Evolutionary conservation across 257 asterid genomes (phyloP).

Genomic region (Henckelia pumila): DNA sequence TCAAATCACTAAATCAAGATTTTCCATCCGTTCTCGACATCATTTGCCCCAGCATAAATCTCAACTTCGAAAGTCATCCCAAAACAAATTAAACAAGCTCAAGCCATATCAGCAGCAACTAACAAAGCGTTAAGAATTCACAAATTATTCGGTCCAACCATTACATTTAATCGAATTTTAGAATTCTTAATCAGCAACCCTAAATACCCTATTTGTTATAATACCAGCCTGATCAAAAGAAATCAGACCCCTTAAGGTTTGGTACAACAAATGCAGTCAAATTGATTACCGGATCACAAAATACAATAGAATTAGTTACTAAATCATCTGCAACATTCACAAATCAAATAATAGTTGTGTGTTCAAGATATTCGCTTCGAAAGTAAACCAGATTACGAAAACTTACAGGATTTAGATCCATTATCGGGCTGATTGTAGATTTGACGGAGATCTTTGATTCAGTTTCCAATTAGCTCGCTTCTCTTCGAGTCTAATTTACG

Average conservation of each 20-base stretch:
- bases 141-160: no score
- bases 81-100: neutral
- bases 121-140: no score
- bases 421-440: constrained; percentile 1
- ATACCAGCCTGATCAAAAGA: constrained; percentile 10
- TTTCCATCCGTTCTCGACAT: neutral
- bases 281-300: constrained; percentile 11
- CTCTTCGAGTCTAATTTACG: no score
- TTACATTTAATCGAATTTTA: no score
- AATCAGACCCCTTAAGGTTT: constrained; percentile 12
- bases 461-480: constrained; percentile 3
- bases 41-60: neutral
- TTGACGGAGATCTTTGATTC: constrained; percentile 5
- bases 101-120: no score
- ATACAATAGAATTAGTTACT: neutral
- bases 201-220: no score
- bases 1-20: neutral
- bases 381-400: neutral
- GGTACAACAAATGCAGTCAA: neutral
- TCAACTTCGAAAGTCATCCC: neutral
- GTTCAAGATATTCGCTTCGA: neutral
- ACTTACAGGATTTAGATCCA: constrained; percentile 39
- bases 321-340: neutral
- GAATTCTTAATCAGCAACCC: no score
- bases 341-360: neutral